Evolutionary conservation across 768 basidiomycete species (phyloP).

Genomic region (Glaciozyma antarctica): DNA sequence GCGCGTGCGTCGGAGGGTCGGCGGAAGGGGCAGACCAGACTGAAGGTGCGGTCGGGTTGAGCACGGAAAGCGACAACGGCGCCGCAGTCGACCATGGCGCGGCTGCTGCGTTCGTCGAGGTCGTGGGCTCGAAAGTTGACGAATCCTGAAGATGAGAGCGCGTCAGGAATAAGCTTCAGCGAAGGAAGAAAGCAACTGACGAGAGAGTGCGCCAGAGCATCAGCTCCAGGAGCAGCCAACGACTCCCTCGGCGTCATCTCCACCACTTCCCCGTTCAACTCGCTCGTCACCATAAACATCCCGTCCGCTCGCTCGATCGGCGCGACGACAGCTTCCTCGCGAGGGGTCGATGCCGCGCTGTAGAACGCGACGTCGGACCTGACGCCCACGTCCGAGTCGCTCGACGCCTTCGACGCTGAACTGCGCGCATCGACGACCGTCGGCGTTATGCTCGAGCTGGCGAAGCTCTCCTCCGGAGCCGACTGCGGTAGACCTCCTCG

Average conservation of each 20-base stretch:
- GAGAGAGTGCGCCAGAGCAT: not conserved
- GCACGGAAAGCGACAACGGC: slow-evolving; percentile 18
- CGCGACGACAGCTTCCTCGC: not conserved
- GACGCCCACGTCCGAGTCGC: slow-evolving; percentile 16
- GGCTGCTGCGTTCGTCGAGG: slow-evolving; percentile 65
- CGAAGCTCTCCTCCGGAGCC: too few species aligned
- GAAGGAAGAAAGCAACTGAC: not conserved
- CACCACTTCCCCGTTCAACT: slow-evolving; percentile 48
- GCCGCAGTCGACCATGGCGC: slow-evolving; percentile 48
- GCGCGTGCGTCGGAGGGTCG: slow-evolving; percentile 15
- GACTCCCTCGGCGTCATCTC: slow-evolving; percentile 23
- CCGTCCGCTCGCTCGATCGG: slow-evolving; percentile 1
- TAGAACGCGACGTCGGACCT: slow-evolving; percentile 33
- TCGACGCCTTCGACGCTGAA: not conserved
- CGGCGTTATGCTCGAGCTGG: too few species aligned
- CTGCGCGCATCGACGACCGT: too few species aligned
- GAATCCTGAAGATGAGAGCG: slow-evolving; percentile 1
- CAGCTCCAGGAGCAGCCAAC: slow-evolving; percentile 17
- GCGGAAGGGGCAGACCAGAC: slow-evolving; percentile 24
- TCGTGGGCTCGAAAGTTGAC: slow-evolving; percentile 2
- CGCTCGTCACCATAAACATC: slow-evolving; percentile 69
- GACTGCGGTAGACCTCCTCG: too few species aligned
- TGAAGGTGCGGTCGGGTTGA: slow-evolving; percentile 23
- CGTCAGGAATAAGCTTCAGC: too few species aligned
- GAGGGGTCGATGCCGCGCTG: slow-evolving; percentile 4